Evolutionary conservation across 2,329 filamentous ascomycete species (phyloP).

Genomic region (Thermomyces lanuginosus): DNA sequence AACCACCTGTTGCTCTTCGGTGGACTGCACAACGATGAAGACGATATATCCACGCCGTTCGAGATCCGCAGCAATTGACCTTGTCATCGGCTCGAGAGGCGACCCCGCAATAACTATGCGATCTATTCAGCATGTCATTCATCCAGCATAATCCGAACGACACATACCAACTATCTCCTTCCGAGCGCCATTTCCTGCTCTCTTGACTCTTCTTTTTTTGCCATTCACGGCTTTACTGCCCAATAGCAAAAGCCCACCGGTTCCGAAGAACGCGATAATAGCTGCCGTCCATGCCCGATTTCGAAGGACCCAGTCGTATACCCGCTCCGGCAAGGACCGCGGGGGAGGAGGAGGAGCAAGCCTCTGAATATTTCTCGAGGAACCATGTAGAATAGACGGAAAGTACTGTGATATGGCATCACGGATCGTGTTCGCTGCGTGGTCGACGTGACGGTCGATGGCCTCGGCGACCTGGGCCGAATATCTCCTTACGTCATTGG

Average conservation of each 20-base stretch:
- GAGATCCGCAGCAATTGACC: slow-evolving; percentile 67
- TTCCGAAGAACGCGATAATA: slow-evolving; percentile 53
- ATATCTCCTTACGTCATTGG: slow-evolving; percentile 53
- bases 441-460: slow-evolving; percentile 67
- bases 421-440: slow-evolving; percentile 53
- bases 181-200: slow-evolving; percentile 66
- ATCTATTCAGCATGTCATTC: slow-evolving; percentile 6
- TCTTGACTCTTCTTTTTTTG: slow-evolving; percentile 56
- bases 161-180: slow-evolving; percentile 58
- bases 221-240: slow-evolving; percentile 43
- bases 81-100: slow-evolving; percentile 65
- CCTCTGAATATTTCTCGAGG: slow-evolving; percentile 18
- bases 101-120: slow-evolving; percentile 68
- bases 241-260: slow-evolving; percentile 42
- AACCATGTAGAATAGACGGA: slow-evolving; percentile 49
- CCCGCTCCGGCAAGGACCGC: slow-evolving; percentile 34
- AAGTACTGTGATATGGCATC: slow-evolving; percentile 51
- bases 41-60: slow-evolving; percentile 87
- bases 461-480: slow-evolving; percentile 59
- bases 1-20: slow-evolving; percentile 6
- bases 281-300: slow-evolving; percentile 61
- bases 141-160: not conserved
- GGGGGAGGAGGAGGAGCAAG: slow-evolving; percentile 20
- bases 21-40: slow-evolving; percentile 50
- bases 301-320: slow-evolving; percentile 53